Evolutionary conservation across 179 eudicot species (phyloP), one percentile per base, ranked within the genome.

Genomic region (Gypsophila paniculata): DNA sequence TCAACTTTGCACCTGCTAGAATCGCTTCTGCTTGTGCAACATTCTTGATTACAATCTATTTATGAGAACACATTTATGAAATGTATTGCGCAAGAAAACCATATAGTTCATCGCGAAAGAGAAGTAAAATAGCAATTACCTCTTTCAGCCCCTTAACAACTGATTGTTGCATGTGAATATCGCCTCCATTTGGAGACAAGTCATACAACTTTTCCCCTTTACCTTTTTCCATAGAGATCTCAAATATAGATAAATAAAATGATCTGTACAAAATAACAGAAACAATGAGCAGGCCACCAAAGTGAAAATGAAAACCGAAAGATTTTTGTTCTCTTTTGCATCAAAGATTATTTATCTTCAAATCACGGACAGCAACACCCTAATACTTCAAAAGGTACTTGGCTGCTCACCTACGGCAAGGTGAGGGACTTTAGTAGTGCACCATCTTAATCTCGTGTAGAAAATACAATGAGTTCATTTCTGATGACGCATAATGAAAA

Each of bases 201-300:
- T 93, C 98, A 60, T 65, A 59, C 61, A 93, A 60, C 78, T 77
- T 85, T 76, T 93, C 98, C 3, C 78, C 80, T 79, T 89, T 93
- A 53, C 97, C 96, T 77, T 74, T 78, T 76, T 89, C 96, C 25
- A 87, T 75, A 73, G 58, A 83, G n/a, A 93, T 89, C 65, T 93
- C 96, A 72, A 93, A 89, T 77, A 91, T 82, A 8, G 98, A 93
- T 38, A 93, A 29, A 76, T 77, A 81, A 68, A 86, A 84, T 3
- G 72, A 77, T 89, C 98, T 93, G 87, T 62, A 0, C 68, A 29
- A 54, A 74, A 36, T 29, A 49, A 49, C 46, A 71, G 48, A 36
- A 51, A 14, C 44, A 8, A 23, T 59, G 4, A 59, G 25, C 51
- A 23, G 23, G 7, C 25, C 18, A 21, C 10, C 59, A 54, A 19